These are phyloP conservation scores for Verbena officinalis DNA, from an alignment of 257 asterid genomes.

Conservation along the genomic window DNA sequence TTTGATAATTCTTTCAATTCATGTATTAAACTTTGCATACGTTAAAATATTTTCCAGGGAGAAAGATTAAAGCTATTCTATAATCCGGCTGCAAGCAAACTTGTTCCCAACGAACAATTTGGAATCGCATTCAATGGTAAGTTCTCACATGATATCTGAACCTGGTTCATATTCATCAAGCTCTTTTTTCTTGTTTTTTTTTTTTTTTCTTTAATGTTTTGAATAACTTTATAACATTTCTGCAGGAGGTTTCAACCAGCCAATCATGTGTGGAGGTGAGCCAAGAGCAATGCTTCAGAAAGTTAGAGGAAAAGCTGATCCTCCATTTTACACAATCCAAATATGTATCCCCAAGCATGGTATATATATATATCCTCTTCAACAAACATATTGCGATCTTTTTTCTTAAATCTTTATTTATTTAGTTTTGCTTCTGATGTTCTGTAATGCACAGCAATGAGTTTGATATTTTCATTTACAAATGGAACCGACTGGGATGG, in stretches of 20 bases:
- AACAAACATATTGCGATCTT: not conserved
- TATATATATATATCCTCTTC: slow-evolving; percentile 21
- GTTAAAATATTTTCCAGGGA: slow-evolving; percentile 48
- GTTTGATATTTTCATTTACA: slow-evolving; percentile 86
- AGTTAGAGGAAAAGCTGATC: slow-evolving; percentile 80
- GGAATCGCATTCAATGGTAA: slow-evolving; percentile 86
- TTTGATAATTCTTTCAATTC: not conserved
- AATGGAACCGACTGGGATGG: slow-evolving; percentile 91
- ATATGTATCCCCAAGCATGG: slow-evolving; percentile 88
- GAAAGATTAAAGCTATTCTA: slow-evolving; percentile 74
- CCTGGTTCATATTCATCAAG: not conserved
- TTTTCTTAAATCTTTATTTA: no score
- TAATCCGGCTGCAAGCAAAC: slow-evolving; percentile 70
- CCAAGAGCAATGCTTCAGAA: slow-evolving; percentile 83
- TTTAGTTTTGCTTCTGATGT: not conserved
- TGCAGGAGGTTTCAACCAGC: slow-evolving; percentile 93
- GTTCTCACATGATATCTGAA: not conserved
- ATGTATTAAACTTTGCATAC: not conserved
- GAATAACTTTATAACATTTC: not conserved
- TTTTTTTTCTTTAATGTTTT: not conserved
- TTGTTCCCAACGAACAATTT: slow-evolving; percentile 61
- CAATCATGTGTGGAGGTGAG: slow-evolving; percentile 94
- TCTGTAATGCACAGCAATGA: slow-evolving; percentile 58
- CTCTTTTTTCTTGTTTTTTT: not conserved
- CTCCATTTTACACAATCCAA: slow-evolving; percentile 78